Evolutionary conservation across 192 early-diverging fungal species (phyloP).

Genomic region (Rhizoclosmatium globosum): DNA sequence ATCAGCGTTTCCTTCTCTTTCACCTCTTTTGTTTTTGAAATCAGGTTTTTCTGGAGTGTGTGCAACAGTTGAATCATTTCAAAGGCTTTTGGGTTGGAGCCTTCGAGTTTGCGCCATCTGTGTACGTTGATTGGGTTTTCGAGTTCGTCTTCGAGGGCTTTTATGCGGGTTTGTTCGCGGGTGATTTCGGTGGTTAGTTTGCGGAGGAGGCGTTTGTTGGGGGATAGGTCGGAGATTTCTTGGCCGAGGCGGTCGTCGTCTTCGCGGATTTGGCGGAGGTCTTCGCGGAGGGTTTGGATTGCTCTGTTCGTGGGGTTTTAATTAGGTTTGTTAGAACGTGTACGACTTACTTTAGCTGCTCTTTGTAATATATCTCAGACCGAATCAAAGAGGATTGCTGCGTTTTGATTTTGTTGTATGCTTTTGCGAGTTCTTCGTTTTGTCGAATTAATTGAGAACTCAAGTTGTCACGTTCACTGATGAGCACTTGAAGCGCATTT

Average conservation of each 20-base stretch:
- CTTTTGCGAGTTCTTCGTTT: conserved; percentile 65
- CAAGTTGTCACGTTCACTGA: conserved; percentile 67
- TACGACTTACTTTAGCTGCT: conserved; percentile 38
- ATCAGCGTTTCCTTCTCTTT: conserved; percentile 60
- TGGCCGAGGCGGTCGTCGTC: conserved; percentile 36
- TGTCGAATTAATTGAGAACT: conserved; percentile 62
- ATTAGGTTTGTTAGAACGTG: not conserved
- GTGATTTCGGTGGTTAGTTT: conserved; percentile 56
- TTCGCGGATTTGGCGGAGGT: conserved; percentile 42
- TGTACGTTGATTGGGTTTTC: conserved; percentile 71
- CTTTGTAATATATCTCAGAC: conserved; percentile 56
- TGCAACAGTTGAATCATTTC: conserved; percentile 68
- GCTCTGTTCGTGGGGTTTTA: not conserved
- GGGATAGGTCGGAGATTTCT: conserved; percentile 39
- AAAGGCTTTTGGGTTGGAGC: conserved; percentile 63
- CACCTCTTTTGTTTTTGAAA: conserved; percentile 62
- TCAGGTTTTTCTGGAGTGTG: conserved; percentile 66
- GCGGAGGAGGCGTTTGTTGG: conserved; percentile 48
- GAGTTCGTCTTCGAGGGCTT: conserved; percentile 69
- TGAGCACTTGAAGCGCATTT: conserved; percentile 63
- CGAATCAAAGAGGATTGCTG: conserved; percentile 57
- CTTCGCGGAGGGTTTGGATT: conserved; percentile 37
- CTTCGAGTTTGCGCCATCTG: conserved; percentile 71
- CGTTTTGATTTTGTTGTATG: conserved; percentile 64
- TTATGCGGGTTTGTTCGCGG: conserved; percentile 54